Percentiles rank a stretch among this genome's conserved stretches.
Conservation (phyloP, 352 stramenopile species). For the Pythium aquatile region DNA sequence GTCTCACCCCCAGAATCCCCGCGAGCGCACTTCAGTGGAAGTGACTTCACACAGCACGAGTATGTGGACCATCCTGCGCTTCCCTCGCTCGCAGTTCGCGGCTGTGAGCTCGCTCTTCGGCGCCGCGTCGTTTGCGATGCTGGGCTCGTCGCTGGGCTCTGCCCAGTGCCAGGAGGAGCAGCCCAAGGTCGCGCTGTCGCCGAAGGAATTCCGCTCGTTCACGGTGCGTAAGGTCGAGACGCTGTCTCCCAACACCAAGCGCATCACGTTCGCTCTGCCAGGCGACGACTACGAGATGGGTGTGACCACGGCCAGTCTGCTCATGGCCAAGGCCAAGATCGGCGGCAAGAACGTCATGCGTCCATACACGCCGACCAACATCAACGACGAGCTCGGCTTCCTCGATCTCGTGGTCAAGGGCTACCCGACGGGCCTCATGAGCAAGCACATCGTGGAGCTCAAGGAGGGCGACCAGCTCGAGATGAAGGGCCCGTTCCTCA, state of each 20-base stretch:
- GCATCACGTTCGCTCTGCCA: slow-evolving; percentile 67
- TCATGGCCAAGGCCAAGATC: slow-evolving; percentile 64
- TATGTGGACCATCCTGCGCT: slow-evolving; percentile 30
- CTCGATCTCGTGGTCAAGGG: slow-evolving; percentile 90
- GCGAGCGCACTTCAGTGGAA: no score
- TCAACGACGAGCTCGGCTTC: slow-evolving; percentile 82
- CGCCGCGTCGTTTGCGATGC: slow-evolving; percentile 19
- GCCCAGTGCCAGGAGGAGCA: slow-evolving; percentile 25
- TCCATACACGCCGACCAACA: slow-evolving; percentile 88
- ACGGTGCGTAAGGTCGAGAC: slow-evolving; percentile 67
- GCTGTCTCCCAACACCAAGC: slow-evolving; percentile 80
- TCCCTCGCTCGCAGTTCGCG: slow-evolving; percentile 16
- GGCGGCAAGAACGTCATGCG: slow-evolving; percentile 76
- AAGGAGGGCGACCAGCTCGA: slow-evolving; percentile 84
- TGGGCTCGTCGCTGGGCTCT: slow-evolving; percentile 17
- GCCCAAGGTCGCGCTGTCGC: slow-evolving; percentile 51
- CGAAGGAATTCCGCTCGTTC: slow-evolving; percentile 71
- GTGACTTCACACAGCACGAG: slow-evolving; percentile 5
- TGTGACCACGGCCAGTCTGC: slow-evolving; percentile 47
- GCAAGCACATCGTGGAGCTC: slow-evolving; percentile 83
- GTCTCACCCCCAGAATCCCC: background rate
- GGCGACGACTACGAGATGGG: slow-evolving; percentile 63
- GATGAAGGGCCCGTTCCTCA: slow-evolving; percentile 89
- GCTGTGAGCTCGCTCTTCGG: slow-evolving; percentile 7
- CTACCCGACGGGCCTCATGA: slow-evolving; percentile 83